Base-by-base conservation (phyloP, 768 basidiomycete genomes). In the Suillus subaureus region DNA sequence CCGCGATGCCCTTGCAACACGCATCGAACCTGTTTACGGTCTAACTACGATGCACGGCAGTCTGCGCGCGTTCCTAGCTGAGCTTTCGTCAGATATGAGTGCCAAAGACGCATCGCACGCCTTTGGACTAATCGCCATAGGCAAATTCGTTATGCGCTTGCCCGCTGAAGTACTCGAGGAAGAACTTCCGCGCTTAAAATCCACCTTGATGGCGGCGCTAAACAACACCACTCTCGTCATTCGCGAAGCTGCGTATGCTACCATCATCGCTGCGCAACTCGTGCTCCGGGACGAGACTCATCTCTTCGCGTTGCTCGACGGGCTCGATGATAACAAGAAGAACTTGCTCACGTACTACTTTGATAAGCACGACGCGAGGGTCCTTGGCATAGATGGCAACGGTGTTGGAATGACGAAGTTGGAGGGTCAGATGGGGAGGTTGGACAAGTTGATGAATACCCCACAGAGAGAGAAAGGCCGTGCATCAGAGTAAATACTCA, bases 271-370 rank as follows among this genome's bases (percentile, higher is more conserved):
- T 16, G 91, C 92, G 0, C 94, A 95, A 70, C 81, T 94, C 39
- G 88, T 94, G 63, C 79, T 96, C 47, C 85, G 87, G 31, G 93
- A 96, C 72, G 94, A 95, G 73, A 87, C 88, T 0, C 92, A 93
- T 69, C 80, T 96, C 1, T 96, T 96, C 70, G 81, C 86, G 43
- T 84, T 96, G 21, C 79, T 96, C 54, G 91, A 93, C 64, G 91
- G 90, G 6, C 81, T 96, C 49, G 87, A 92, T n/a, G 90, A 93
- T 66, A 92, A 93, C 71, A 93, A 95, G 83, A 94, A 94, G 82
- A 94, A 96, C 73, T 80, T 95, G 21, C 80, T 96, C 58, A 93
- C 94, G 2, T 96, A 96, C 69, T 81, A 94, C 64, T 96, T 96
- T 69, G 93, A 94, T 75, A 95, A 94, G 75, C 91, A 94, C 71